Conservation (phyloP, 2,329 filamentous ascomycete genomes). For the Epichloe elymi region DNA sequence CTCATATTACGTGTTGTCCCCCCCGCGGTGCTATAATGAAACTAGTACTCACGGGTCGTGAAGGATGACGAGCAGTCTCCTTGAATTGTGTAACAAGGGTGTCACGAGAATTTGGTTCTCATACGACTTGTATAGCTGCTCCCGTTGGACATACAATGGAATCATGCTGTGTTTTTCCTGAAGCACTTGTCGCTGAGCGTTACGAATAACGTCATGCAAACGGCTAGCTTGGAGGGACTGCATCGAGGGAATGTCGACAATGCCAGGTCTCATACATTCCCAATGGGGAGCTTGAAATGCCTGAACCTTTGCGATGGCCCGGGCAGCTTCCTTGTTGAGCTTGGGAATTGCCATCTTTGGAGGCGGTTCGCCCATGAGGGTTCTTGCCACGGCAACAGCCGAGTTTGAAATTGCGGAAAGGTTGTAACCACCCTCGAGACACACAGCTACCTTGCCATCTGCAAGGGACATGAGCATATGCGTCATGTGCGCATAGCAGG, state of each 20-base stretch:
- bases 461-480: conserved; percentile 97
- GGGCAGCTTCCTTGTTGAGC: conserved; percentile 43
- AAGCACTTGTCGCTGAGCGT: conserved; percentile 59
- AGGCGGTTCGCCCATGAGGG: conserved; percentile 90
- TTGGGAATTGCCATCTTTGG: conserved; percentile 42
- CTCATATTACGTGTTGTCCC: background rate
- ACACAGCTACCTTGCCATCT: conserved; percentile 78
- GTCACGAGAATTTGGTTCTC: conserved; percentile 80
- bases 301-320: conserved; percentile 45
- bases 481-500: conserved; percentile 96
- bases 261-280: conserved; percentile 69
- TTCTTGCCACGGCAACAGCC: conserved; percentile 78
- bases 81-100: conserved; percentile 50
- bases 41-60: conserved; percentile 66
- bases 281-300: conserved; percentile 59
- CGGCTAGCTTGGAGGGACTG: conserved; percentile 42
- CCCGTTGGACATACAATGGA: conserved; percentile 65
- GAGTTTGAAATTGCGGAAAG: conserved; percentile 85
- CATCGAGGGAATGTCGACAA: conserved; percentile 41
- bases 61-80: conserved; percentile 69
- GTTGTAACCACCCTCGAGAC: conserved; percentile 93
- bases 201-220: conserved; percentile 68
- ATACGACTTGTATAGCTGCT: conserved; percentile 60
- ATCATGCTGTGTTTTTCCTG: conserved; percentile 65
- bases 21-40: background rate